Evolutionary conservation across 305 asterid genomes (phyloP).

Genomic region (Lippia alba): DNA sequence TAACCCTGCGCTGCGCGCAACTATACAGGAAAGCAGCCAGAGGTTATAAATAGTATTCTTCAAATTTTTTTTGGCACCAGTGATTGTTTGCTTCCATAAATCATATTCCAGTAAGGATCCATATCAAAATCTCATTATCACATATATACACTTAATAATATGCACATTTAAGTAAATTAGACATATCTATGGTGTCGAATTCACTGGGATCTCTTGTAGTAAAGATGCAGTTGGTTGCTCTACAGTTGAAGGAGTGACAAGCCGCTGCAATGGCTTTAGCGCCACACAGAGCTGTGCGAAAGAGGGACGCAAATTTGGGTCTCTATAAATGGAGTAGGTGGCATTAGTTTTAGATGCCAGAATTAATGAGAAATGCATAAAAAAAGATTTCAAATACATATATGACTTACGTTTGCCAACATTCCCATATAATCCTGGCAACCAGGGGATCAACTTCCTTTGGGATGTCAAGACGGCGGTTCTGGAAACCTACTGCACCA

Average conservation of each 20-base stretch:
- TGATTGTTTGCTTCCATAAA: no score
- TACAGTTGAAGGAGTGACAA: constrained; percentile 61
- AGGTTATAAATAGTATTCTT: no score
- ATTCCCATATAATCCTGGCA: constrained; percentile 94
- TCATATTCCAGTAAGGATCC: no score
- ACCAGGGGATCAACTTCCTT: constrained; percentile 95
- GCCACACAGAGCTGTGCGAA: constrained; percentile 91
- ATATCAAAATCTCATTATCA: no score
- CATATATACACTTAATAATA: not conserved
- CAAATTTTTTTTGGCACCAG: no score
- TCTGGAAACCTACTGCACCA: constrained; percentile 98
- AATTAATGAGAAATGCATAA: not conserved
- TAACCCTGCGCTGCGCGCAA: no score
- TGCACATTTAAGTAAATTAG: constrained; percentile 33
- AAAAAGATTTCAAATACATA: constrained; percentile 5
- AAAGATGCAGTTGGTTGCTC: constrained; percentile 61
- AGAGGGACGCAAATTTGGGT: constrained; percentile 95
- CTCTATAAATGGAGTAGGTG: constrained; percentile 51
- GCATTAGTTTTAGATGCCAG: not conserved
- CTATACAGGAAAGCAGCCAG: no score
- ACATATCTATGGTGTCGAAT: constrained; percentile 61
- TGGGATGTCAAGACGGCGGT: constrained; percentile 94
- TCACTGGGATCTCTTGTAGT: constrained; percentile 64
- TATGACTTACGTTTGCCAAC: constrained; percentile 87
- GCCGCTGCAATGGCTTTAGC: constrained; percentile 90